Evolutionary conservation across 1,139 yeast genomes (phyloP).

Genomic region (Taphrina sp.): DNA sequence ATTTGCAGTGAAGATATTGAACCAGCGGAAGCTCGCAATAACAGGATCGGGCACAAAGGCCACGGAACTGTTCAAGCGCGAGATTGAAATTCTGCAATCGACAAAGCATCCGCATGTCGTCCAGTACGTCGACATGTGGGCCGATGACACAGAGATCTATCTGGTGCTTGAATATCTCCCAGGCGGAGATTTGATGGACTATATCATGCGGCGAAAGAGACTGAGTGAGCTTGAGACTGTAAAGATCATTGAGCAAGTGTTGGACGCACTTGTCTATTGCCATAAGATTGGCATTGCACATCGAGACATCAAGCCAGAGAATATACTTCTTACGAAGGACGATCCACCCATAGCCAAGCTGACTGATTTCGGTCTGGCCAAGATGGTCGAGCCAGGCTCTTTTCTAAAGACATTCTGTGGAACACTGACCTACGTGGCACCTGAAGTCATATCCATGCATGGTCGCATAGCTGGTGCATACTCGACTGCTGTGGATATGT

Average conservation of each 20-base stretch:
- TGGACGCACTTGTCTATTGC: conserved; percentile 81
- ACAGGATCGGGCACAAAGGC: conserved; percentile 65
- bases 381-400: conserved; percentile 58
- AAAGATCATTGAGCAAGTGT: conserved; percentile 72
- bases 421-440: conserved; percentile 87
- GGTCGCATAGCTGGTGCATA: conserved; percentile 69
- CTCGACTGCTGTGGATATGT: conserved; percentile 83
- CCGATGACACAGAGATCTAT: conserved; percentile 72
- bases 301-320: conserved; percentile 84
- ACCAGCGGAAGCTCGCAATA: conserved; percentile 62
- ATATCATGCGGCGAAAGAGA: conserved; percentile 63
- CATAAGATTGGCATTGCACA: conserved; percentile 89
- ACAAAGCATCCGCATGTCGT: conserved; percentile 71
- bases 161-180: conserved; percentile 77
- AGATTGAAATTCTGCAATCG: conserved; percentile 63
- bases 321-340: conserved; percentile 66
- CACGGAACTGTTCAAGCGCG: conserved; percentile 57
- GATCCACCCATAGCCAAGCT: conserved; percentile 87
- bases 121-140: conserved; percentile 85
- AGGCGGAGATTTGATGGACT: conserved; percentile 76
- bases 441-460: conserved; percentile 56
- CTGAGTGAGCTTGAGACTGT: conserved; percentile 54
- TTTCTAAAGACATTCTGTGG: conserved; percentile 83
- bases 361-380: conserved; percentile 94
- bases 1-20: conserved; percentile 86